Base-by-base conservation (phyloP, 1,284 basidiomycete species). In the Blastosporella zonata region DNA sequence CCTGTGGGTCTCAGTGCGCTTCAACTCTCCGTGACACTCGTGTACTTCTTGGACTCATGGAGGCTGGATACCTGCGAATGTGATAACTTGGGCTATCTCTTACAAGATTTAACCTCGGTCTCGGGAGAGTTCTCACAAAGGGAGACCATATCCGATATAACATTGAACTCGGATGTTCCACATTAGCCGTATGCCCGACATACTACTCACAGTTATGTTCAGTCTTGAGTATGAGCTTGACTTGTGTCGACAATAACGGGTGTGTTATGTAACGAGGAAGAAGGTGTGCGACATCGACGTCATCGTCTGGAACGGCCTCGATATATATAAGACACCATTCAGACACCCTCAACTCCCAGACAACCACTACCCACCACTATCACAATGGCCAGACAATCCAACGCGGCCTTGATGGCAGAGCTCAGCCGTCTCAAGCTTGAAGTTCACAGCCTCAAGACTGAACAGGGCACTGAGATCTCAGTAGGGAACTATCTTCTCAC, bases 401-500 rank as follows among this genome's bases (percentile, higher is more conserved):
- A 57, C 27, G 55, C 63, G 18, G 58, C 62, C 21, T 71, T 82
- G 50, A 70, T 81, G 49, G 70, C 73, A 35, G 75, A 84, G 62
- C 66, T 83, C 34, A 66, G 69, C 58, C 76, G 73, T 58, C 78
- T 84, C 52, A 74, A 70, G 34, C 69, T 78, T 46, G 73, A 84
- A 61, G 59, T 85, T 13, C 63, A 76, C 34, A 63, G 69, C 21
- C 59, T 79, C 52, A 66, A 74, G 54, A 59, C 59, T 22, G 61
- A 69, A 44, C 67, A 72, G 18, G 71, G 69, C 29, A 61, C 63
- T 9, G 70, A 78, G 12, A 81, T 89, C 52, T 75, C 73, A 41
- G 67, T 92, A 45, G 81, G 83, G 4, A 67, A 81, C 43, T 93
- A 92, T 62, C 76, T 93, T 46, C 75, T 92, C 42, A 70, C 81